A percentile compares a stretch with the other conserved stretches of the same genome.
Evolutionary conservation across 2,329 filamentous ascomycete genomes (phyloP).

Genomic region (Trichoderma koningiopsis): DNA sequence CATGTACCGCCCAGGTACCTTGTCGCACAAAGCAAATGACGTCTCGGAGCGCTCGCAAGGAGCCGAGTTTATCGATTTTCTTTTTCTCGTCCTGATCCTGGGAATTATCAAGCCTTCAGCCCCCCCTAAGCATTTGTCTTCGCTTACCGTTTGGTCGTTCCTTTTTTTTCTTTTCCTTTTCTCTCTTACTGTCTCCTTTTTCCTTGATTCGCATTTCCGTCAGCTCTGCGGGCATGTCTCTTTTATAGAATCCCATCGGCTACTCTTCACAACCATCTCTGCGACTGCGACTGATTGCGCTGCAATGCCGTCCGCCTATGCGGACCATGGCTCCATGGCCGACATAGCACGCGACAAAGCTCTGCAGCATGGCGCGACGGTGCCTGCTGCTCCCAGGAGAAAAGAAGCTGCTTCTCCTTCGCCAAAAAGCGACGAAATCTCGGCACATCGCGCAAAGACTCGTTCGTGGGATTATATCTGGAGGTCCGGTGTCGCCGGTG

Average conservation of each 20-base stretch:
- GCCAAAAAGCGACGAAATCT: slow-evolving; percentile 53
- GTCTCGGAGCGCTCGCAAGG: neutral
- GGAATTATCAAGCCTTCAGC: slow-evolving; percentile 5
- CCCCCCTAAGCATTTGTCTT: slow-evolving; percentile 2
- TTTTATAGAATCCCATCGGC: slow-evolving; percentile 6
- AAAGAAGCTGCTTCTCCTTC: slow-evolving; percentile 49
- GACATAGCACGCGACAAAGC: slow-evolving; percentile 47
- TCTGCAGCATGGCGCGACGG: slow-evolving; percentile 35
- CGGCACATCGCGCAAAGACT: slow-evolving; percentile 49
- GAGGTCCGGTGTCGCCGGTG: slow-evolving; percentile 83
- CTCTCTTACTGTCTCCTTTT: neutral
- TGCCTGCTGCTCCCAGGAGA: slow-evolving; percentile 30
- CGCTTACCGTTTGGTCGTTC: neutral
- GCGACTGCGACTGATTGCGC: slow-evolving; percentile 9
- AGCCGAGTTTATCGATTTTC: slow-evolving; percentile 17
- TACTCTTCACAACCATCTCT: neutral
- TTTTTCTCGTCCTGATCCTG: slow-evolving; percentile 7
- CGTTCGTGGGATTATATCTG: slow-evolving; percentile 81
- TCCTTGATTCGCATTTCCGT: neutral
- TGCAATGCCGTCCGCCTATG: slow-evolving; percentile 58
- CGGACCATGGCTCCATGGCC: slow-evolving; percentile 62
- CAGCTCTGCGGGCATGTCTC: slow-evolving; percentile 23
- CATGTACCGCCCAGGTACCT: neutral
- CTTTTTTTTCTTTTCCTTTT: neutral
- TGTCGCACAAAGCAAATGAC: neutral